Evolutionary conservation across 352 stramenopile species (phyloP).

Genomic region (Phytopythium montanum): DNA sequence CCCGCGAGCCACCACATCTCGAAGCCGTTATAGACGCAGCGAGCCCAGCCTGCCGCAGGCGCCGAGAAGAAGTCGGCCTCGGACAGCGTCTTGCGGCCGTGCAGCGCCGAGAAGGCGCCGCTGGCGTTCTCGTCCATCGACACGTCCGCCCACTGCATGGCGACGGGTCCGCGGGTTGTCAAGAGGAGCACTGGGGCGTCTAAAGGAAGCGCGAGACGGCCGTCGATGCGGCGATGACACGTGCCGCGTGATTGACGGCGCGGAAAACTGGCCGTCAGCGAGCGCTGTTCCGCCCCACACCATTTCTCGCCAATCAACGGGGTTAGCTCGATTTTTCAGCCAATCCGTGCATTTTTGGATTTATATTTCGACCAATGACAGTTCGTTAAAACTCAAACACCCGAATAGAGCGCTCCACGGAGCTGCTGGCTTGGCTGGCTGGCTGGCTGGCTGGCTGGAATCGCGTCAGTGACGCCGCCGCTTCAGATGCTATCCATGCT

Average conservation of each 20-base stretch:
- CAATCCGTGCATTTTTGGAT: slow-evolving; percentile 7
- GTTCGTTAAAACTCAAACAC: neutral
- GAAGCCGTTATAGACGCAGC: slow-evolving; percentile 77
- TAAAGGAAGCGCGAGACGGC: slow-evolving; percentile 1
- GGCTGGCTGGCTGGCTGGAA: neutral
- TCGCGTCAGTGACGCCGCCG: neutral
- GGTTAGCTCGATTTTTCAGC: slow-evolving; percentile 3
- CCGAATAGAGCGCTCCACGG: neutral
- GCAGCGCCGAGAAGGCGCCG: slow-evolving; percentile 36
- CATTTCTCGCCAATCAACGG: slow-evolving; percentile 23
- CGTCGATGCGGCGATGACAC: slow-evolving; percentile 18
- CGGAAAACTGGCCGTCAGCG: slow-evolving; percentile 2
- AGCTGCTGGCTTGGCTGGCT: neutral
- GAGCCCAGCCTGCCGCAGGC: slow-evolving; percentile 27
- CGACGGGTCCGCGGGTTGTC: neutral
- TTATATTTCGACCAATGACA: neutral
- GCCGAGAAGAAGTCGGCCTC: slow-evolving; percentile 29
- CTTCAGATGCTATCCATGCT: slow-evolving; percentile 3
- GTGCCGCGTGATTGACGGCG: slow-evolving; percentile 14
- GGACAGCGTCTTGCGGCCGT: slow-evolving; percentile 56
- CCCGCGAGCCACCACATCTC: slow-evolving; percentile 85
- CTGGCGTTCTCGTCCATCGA: slow-evolving; percentile 73
- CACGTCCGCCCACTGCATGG: slow-evolving; percentile 4
- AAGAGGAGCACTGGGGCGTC: neutral
- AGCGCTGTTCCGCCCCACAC: neutral